Evolutionary conservation across 2,329 filamentous ascomycete species (phyloP).

Genomic region (Capronia coronata): DNA sequence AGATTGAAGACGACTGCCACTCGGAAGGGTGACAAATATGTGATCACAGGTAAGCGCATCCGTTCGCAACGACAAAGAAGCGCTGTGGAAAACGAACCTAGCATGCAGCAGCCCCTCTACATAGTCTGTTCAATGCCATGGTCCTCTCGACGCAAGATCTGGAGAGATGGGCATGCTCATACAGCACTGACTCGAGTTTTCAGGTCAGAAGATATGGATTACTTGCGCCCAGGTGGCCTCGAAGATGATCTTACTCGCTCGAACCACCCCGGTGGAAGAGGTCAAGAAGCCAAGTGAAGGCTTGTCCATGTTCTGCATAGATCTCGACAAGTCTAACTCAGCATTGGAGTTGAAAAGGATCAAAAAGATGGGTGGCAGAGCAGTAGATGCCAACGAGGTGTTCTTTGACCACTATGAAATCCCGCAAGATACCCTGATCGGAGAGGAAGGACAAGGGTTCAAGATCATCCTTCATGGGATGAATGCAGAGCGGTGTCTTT

Average conservation of each 20-base stretch:
- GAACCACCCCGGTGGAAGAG: conserved; percentile 64
- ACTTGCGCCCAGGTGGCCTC: conserved; percentile 74
- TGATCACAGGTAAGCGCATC: conserved; percentile 37
- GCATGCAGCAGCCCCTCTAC: background rate
- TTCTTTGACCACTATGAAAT: conserved; percentile 77
- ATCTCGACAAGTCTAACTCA: conserved; percentile 55
- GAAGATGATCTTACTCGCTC: conserved; percentile 76
- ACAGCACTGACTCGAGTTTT: background rate
- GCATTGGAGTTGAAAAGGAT: conserved; percentile 64
- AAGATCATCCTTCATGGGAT: conserved; percentile 71
- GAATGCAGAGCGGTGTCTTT: conserved; percentile 69
- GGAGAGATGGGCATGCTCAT: background rate
- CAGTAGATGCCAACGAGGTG: conserved; percentile 78
- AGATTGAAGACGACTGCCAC: conserved; percentile 60
- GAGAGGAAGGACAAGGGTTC: conserved; percentile 69
- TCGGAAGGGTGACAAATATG: conserved; percentile 56
- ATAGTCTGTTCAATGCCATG: background rate
- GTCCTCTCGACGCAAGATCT: background rate
- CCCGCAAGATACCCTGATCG: conserved; percentile 59
- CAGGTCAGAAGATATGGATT: conserved; percentile 76
- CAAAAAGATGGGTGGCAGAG: conserved; percentile 77
- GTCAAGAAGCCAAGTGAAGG: conserved; percentile 66
- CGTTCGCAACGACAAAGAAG: background rate
- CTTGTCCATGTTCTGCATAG: conserved; percentile 73
- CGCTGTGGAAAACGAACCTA: background rate